Conservation (phyloP, 768 basidiomycete genomes). For the Myochromella boudieri region DNA sequence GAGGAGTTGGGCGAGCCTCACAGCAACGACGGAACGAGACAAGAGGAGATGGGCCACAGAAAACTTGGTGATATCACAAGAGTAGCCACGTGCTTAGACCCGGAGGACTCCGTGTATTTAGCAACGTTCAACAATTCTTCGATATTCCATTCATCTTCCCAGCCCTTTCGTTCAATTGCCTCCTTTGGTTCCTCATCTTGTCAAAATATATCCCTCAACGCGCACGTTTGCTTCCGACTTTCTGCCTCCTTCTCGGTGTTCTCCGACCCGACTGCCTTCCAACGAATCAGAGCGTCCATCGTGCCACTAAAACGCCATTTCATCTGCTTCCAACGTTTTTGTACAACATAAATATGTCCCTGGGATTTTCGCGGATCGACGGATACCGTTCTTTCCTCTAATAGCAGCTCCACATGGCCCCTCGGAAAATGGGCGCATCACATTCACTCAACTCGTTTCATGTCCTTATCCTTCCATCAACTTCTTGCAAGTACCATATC, state of each 20-base stretch:
- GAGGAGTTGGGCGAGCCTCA: neutral
- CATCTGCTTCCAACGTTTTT: constrained; percentile 3
- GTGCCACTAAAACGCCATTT: too few relatives aligned
- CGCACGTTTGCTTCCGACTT: constrained; percentile 18
- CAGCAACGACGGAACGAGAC: constrained; percentile 3
- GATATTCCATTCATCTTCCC: constrained; percentile 12
- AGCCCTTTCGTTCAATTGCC: neutral
- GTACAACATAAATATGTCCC: neutral
- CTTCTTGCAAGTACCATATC: constrained; percentile 7
- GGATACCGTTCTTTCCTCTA: neutral
- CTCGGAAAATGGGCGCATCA: constrained; percentile 7
- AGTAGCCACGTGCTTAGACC: constrained; percentile 28
- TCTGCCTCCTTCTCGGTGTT: neutral
- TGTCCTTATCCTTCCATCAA: constrained; percentile 4
- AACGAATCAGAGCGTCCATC: constrained; percentile 9
- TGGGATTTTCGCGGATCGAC: constrained; percentile 3
- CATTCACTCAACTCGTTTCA: neutral
- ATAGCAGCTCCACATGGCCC: constrained; percentile 9
- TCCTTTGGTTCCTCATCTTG: neutral
- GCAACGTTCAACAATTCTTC: constrained; percentile 16
- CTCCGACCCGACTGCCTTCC: constrained; percentile 5
- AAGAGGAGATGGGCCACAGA: too few relatives aligned
- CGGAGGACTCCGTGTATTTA: constrained; percentile 28
- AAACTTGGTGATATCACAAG: constrained; percentile 23
- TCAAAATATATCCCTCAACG: constrained; percentile 1